Percentiles rank a stretch among this genome's conserved stretches.
phyloP scores from a whole-genome alignment of 108 stramenopile species.

The Skeletonema tropicum region DNA sequence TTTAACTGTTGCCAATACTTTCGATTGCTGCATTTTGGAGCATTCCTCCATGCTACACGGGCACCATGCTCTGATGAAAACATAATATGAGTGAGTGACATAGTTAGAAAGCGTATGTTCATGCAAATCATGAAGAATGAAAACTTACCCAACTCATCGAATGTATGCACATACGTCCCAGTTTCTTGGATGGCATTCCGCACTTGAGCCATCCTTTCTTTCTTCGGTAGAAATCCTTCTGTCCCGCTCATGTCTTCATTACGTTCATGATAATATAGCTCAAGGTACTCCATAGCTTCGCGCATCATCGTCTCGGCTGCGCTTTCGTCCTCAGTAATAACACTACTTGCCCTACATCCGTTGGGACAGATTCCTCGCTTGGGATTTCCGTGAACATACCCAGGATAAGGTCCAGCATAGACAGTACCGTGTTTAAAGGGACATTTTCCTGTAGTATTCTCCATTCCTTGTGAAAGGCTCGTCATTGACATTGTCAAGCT shows the following conservation, averaged over 20 bases:
- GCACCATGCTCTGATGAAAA: slow-evolving; percentile 34
- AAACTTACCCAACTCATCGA: slow-evolving; percentile 30
- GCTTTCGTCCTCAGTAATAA: slow-evolving; percentile 14
- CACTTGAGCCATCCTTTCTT: slow-evolving; percentile 11
- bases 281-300: slow-evolving; percentile 26
- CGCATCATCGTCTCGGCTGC: slow-evolving; percentile 13
- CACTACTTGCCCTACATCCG: slow-evolving; percentile 13
- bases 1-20: slow-evolving; percentile 50
- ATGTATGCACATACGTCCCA: slow-evolving; percentile 49
- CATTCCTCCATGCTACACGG: slow-evolving; percentile 48
- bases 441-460: slow-evolving; percentile 14
- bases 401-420: slow-evolving; percentile 23
- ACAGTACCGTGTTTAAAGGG: slow-evolving; percentile 33
- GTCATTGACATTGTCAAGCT: too few relatives aligned
- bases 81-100: too few relatives aligned
- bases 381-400: slow-evolving; percentile 32
- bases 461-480: too few relatives aligned
- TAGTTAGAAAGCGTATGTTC: too few relatives aligned
- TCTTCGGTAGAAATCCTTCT: slow-evolving; percentile 12
- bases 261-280: slow-evolving; percentile 31
- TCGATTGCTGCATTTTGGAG: slow-evolving; percentile 54
- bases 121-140: too few relatives aligned
- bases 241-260: slow-evolving; percentile 18
- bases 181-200: slow-evolving; percentile 8
- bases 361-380: slow-evolving; percentile 28